Conservation (phyloP, 1,139 yeast species). For the Candida sojae region DNA sequence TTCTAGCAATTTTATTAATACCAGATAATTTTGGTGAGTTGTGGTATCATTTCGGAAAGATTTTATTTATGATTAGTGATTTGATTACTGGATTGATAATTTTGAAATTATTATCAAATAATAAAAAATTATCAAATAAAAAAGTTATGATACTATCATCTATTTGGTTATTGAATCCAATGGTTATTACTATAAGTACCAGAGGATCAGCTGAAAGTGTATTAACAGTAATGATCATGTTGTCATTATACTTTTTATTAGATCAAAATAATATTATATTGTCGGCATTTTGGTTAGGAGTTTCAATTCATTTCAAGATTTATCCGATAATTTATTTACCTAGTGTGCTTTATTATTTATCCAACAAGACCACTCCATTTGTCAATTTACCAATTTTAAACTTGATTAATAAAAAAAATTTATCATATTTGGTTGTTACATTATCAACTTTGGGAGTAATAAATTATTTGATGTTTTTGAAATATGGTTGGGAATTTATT, state of each 20-base stretch:
- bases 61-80: conserved; percentile 76
- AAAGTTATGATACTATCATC: conserved; percentile 37
- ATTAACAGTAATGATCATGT: conserved; percentile 74
- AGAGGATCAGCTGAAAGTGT: conserved; percentile 94
- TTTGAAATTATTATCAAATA: conserved; percentile 31
- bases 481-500: conserved; percentile 78
- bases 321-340: conserved; percentile 87
- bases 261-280: conserved; percentile 29
- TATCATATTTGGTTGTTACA: conserved; percentile 45
- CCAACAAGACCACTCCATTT: conserved; percentile 22
- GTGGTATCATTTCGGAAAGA: conserved; percentile 75
- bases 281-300: conserved; percentile 71
- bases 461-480: conserved; percentile 58
- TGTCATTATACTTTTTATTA: conserved; percentile 50
- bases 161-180: conserved; percentile 90
- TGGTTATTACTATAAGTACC: conserved; percentile 92
- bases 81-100: conserved; percentile 76
- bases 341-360: conserved; percentile 40
- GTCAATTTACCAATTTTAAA: conserved; percentile 29
- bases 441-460: conserved; percentile 44
- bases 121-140: conserved; percentile 12
- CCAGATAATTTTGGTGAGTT: conserved; percentile 55
- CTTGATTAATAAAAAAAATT: conserved; percentile 45
- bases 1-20: conserved; percentile 76
- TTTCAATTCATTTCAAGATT: conserved; percentile 85